A percentile compares a stretch with the other conserved stretches of the same genome.
These are phyloP conservation scores for Penicillium silybi DNA, from an alignment of 495 filamentous ascomycete species.

Conservation along the genomic window DNA sequence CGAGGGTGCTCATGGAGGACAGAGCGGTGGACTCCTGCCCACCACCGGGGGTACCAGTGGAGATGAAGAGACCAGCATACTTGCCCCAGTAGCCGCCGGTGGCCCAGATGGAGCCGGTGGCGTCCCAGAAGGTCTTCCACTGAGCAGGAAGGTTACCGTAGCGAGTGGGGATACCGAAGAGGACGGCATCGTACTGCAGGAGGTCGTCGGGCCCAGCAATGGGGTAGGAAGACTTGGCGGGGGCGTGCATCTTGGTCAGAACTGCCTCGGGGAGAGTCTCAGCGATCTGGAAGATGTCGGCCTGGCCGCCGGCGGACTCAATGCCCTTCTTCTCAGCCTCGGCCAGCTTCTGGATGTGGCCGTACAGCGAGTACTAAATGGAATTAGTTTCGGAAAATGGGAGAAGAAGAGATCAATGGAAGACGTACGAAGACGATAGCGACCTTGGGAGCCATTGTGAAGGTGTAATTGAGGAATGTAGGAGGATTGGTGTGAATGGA, in stretches of 20 bases:
- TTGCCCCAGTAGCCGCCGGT: conserved; percentile 80
- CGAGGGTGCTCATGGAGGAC: conserved; percentile 77
- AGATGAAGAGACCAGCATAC: conserved; percentile 88
- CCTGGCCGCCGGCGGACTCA: conserved; percentile 77
- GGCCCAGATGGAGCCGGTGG: conserved; percentile 69
- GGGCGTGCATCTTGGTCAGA: conserved; percentile 83
- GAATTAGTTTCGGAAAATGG: no score
- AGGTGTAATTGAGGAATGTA: neutral
- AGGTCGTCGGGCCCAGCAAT: conserved; percentile 63
- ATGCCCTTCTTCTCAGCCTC: conserved; percentile 89
- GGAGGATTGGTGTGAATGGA: neutral
- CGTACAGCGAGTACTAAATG: conserved; percentile 93
- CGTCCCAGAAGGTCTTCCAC: conserved; percentile 91
- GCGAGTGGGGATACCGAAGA: conserved; percentile 95
- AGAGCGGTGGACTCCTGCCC: conserved; percentile 90
- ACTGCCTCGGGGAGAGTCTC: conserved; percentile 87
- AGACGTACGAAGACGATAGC: conserved; percentile 81
- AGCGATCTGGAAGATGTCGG: conserved; percentile 74
- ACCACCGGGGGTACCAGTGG: conserved; percentile 75
- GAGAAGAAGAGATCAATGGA: neutral
- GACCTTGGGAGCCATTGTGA: conserved; percentile 85
- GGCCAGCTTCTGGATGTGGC: conserved; percentile 81
- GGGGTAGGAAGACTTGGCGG: conserved; percentile 68
- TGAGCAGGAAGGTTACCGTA: conserved; percentile 98
- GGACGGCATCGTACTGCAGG: conserved; percentile 81